Percentiles rank a stretch among this genome's conserved stretches.
phyloP scores from a whole-genome alignment of 176 grass and related monocot genomes.

The Eleusine coracana region DNA sequence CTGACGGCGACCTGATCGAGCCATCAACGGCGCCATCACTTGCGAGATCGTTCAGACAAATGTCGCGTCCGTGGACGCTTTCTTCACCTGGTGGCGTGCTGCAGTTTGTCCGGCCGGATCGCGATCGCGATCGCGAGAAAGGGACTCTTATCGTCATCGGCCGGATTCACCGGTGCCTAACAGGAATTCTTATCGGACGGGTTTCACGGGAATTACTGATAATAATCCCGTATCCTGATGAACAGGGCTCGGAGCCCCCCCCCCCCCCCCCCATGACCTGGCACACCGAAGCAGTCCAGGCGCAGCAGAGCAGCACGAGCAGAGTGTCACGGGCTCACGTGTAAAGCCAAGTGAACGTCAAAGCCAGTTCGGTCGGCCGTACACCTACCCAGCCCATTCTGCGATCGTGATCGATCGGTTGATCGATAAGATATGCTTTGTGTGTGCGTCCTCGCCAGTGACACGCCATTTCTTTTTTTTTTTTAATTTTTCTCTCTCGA shows the following conservation, averaged over 20 bases:
- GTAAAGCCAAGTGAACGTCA: neutral
- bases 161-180: neutral
- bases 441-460: neutral
- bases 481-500: too few species aligned
- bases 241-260: neutral
- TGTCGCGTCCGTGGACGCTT: constrained; percentile 25
- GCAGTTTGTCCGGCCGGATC: constrained; percentile 16
- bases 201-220: neutral
- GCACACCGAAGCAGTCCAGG: neutral
- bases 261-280: neutral
- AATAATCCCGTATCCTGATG: neutral
- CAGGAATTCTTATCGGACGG: neutral
- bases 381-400: neutral
- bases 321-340: neutral
- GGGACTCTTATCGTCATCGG: neutral
- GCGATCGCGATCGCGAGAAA: constrained; percentile 1
- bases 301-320: neutral
- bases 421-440: neutral
- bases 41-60: neutral
- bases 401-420: neutral
- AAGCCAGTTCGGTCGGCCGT: constrained; percentile 23
- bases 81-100: neutral
- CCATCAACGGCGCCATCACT: constrained; percentile 13
- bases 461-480: neutral
- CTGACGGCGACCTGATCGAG: constrained; percentile 1